Evolutionary conservation across 2,329 filamentous ascomycete genomes (phyloP).

Genomic region (Colletotrichum nymphaeae): DNA sequence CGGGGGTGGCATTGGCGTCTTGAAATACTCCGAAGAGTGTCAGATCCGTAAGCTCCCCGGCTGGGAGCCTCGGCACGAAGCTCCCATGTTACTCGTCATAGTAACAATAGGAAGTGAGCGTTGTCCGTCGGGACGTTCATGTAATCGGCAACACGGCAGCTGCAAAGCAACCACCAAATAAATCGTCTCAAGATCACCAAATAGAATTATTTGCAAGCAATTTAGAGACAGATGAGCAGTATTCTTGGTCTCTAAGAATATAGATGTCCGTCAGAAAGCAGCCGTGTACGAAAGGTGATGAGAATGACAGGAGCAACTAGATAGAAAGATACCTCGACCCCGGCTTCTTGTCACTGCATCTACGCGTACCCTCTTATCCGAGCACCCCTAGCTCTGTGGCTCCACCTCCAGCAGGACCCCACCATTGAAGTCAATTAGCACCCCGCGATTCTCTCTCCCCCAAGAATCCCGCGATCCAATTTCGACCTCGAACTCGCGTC

Average conservation of each 20-base stretch:
- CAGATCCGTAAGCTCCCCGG: background rate
- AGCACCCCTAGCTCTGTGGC: background rate
- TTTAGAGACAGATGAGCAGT: background rate
- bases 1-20: background rate
- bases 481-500: background rate
- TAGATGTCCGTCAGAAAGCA: background rate
- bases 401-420: conserved; percentile 18
- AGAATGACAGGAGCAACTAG: background rate
- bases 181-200: background rate
- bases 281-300: background rate
- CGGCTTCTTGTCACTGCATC: no score
- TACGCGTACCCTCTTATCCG: background rate
- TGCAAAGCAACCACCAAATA: background rate
- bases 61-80: conserved; percentile 19
- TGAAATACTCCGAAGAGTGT: background rate
- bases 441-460: conserved; percentile 3
- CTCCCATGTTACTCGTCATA: background rate
- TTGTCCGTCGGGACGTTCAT: background rate
- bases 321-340: background rate
- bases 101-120: background rate
- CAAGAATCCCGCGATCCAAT: conserved; percentile 11
- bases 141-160: background rate
- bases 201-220: background rate
- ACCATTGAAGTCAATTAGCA: conserved; percentile 24
- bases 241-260: background rate